phyloP scores from a whole-genome alignment of 768 basidiomycete species.

The Crassisporium funariophilum region DNA sequence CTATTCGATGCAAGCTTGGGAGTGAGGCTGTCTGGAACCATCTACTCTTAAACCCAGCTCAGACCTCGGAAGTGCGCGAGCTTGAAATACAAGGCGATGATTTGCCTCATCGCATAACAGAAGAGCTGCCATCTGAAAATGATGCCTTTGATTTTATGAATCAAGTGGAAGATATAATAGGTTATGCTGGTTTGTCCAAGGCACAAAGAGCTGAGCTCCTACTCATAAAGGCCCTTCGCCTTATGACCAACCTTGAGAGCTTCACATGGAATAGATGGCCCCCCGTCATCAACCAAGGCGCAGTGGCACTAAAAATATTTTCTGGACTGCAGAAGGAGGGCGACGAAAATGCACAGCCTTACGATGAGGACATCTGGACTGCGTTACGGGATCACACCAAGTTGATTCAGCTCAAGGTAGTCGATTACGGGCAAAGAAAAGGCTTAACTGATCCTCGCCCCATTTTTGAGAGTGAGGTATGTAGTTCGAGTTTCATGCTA shows the following conservation, averaged over 20 bases:
- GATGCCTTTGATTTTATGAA: too few relatives aligned
- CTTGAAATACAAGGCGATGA: conserved; percentile 16
- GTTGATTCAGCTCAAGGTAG: conserved; percentile 15
- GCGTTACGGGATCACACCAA: conserved; percentile 14
- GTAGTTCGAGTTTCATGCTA: background rate
- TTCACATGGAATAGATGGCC: conserved; percentile 20
- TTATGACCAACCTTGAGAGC: conserved; percentile 15
- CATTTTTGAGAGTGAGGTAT: conserved; percentile 19
- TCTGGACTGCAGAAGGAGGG: too few relatives aligned
- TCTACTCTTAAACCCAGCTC: conserved; percentile 14
- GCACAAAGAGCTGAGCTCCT: conserved; percentile 12
- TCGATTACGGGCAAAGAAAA: conserved; percentile 13
- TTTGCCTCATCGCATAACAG: too few relatives aligned
- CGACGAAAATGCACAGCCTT: background rate
- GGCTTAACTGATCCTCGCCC: conserved; percentile 10
- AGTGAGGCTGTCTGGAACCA: conserved; percentile 20
- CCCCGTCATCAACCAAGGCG: conserved; percentile 20
- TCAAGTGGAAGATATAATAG: too few relatives aligned
- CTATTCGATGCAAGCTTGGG: conserved; percentile 17
- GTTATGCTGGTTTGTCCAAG: too few relatives aligned
- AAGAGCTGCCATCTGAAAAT: too few relatives aligned
- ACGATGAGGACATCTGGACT: conserved; percentile 23
- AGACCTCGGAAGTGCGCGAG: conserved; percentile 13
- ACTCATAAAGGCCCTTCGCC: conserved; percentile 15
- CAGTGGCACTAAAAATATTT: conserved; percentile 8